These are phyloP conservation scores for Candida awuae DNA, from an alignment of 805 yeast genomes.

Conservation along the genomic window DNA sequence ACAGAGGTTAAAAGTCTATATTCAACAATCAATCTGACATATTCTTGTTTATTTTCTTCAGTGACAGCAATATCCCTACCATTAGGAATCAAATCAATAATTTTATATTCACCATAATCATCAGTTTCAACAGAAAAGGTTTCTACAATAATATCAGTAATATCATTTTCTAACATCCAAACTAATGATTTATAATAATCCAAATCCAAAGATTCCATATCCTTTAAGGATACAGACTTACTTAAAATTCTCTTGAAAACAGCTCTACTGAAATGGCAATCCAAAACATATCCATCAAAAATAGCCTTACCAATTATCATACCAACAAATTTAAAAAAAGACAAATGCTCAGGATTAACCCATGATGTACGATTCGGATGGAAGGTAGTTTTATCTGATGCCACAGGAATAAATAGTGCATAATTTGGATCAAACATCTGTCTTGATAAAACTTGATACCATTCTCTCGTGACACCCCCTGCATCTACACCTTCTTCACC, in stretches of 20 bases:
- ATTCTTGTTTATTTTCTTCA: constrained; percentile 83
- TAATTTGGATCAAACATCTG: constrained; percentile 96
- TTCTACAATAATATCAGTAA: constrained; percentile 90
- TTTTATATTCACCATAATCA: constrained; percentile 84
- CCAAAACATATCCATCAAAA: constrained; percentile 74
- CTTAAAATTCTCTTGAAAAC: constrained; percentile 85
- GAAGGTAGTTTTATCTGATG: constrained; percentile 86
- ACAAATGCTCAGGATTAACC: constrained; percentile 86
- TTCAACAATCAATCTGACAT: constrained; percentile 79
- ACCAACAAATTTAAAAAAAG: constrained; percentile 92
- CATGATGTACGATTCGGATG: constrained; percentile 92
- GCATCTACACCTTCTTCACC: constrained; percentile 98
- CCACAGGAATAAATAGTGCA: constrained; percentile 84
- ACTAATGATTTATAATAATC: constrained; percentile 86
- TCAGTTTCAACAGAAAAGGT: constrained; percentile 90
- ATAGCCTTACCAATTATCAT: constrained; percentile 91
- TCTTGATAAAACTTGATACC: constrained; percentile 90
- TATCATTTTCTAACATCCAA: constrained; percentile 97
- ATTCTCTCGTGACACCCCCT: constrained; percentile 95
- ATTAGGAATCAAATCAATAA: constrained; percentile 71
- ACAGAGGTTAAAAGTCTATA: constrained; percentile 79
- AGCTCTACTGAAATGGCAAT: constrained; percentile 91
- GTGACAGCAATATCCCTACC: constrained; percentile 84
- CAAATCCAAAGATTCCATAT: constrained; percentile 87
- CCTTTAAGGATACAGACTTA: constrained; percentile 73